Percentiles rank a stretch among this genome's conserved stretches.
phyloP scores from a whole-genome alignment of 176 grass and related monocot genomes.

The Metroxylon sagu region DNA sequence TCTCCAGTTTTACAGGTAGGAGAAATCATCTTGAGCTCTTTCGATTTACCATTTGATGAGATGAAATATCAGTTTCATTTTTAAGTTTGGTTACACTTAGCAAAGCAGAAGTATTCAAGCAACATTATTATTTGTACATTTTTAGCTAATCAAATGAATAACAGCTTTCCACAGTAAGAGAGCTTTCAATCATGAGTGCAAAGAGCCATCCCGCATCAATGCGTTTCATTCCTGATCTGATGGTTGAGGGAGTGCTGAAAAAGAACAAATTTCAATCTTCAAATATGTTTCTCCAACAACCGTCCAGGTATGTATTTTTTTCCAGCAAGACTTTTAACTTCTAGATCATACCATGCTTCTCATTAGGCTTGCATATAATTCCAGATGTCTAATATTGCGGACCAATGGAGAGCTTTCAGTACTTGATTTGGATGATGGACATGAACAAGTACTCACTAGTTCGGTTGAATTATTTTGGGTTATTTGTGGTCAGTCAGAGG shows the following conservation, averaged over 20 bases:
- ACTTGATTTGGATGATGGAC: slow-evolving; percentile 91
- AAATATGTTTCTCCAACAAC: slow-evolving; percentile 51
- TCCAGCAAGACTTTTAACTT: slow-evolving; percentile 16
- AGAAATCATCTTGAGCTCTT: no score
- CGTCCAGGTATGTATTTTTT: slow-evolving; percentile 54
- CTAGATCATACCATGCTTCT: slow-evolving; percentile 16
- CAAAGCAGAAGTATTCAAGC: no score
- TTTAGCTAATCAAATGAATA: slow-evolving; percentile 18
- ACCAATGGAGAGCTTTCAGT: slow-evolving; percentile 93
- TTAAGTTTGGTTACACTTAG: no score
- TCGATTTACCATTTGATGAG: no score
- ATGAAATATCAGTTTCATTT: no score
- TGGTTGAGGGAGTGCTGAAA: slow-evolving; percentile 36
- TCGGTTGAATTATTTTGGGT: slow-evolving; percentile 97
- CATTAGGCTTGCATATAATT: slow-evolving; percentile 27
- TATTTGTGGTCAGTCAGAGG: slow-evolving; percentile 70
- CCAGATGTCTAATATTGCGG: slow-evolving; percentile 87
- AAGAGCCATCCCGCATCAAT: slow-evolving; percentile 87
- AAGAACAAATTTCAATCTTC: slow-evolving; percentile 31
- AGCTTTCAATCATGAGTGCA: slow-evolving; percentile 97
- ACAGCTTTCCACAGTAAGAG: slow-evolving; percentile 90
- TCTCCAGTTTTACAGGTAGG: slow-evolving; percentile 83
- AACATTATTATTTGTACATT: no score
- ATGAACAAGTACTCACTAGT: slow-evolving; percentile 78
- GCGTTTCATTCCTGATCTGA: slow-evolving; percentile 76